phyloP scores from a whole-genome alignment of 106 monocot genomes.

The Alisma plantagoaquatica region DNA sequence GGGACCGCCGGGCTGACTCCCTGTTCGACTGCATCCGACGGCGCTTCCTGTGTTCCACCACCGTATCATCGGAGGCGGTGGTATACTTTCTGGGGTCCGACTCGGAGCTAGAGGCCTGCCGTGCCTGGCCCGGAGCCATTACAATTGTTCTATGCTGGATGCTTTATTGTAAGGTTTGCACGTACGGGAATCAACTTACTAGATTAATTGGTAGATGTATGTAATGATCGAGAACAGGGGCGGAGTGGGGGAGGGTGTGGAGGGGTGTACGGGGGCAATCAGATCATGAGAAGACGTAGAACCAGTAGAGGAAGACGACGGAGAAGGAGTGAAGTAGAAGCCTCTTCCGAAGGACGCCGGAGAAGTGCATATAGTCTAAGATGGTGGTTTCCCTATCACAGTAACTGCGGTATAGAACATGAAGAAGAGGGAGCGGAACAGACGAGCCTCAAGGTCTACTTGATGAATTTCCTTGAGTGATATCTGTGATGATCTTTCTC shows the following conservation, averaged over 20 bases:
- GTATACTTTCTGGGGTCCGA: conserved; percentile 10
- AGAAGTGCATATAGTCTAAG: conserved; percentile 15
- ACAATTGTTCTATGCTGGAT: not conserved
- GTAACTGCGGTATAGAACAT: not conserved
- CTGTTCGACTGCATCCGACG: conserved; percentile 24
- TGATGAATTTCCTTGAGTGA: no score
- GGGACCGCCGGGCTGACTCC: conserved; percentile 24
- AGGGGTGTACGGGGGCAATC: no score
- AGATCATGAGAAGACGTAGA: conserved; percentile 25
- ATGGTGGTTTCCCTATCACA: not conserved
- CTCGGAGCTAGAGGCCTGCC: conserved; percentile 10
- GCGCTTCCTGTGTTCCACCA: conserved; percentile 19
- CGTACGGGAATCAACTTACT: not conserved
- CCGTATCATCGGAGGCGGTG: no score
- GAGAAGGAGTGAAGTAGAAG: conserved; percentile 29
- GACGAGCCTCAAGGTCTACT: no score
- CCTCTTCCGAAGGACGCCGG: conserved; percentile 8
- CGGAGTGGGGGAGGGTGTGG: not conserved
- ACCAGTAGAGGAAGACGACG: conserved; percentile 40
- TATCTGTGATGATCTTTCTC: no score
- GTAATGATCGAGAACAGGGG: not conserved
- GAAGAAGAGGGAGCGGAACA: not conserved
- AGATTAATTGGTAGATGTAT: not conserved
- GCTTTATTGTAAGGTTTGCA: not conserved
- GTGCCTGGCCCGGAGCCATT: conserved; percentile 8